Percentiles rank a stretch among this genome's conserved stretches.
Conservation (phyloP, 2,329 filamentous ascomycete genomes). For the Basipetospora sp. region DNA sequence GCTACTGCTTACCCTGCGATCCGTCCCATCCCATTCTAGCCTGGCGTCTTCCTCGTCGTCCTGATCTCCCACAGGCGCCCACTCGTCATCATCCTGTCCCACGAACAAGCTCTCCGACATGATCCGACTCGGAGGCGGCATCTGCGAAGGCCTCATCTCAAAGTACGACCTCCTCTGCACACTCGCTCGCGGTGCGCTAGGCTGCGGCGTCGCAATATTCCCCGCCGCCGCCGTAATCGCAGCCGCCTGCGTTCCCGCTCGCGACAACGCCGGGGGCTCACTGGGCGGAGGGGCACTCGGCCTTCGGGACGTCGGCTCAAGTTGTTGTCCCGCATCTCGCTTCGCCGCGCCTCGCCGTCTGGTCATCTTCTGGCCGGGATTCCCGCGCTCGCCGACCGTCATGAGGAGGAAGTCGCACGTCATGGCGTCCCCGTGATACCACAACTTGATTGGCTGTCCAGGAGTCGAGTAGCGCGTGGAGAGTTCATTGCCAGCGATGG, state of each 20-base stretch:
- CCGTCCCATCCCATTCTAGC: constrained; percentile 60
- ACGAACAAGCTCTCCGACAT: constrained; percentile 55
- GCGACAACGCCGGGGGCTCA: constrained; percentile 18
- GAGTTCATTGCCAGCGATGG: constrained; percentile 50
- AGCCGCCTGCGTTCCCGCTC: no score
- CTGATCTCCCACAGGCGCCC: constrained; percentile 53
- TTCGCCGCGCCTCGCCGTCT: constrained; percentile 13
- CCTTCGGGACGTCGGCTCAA: constrained; percentile 34
- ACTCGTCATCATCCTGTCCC: constrained; percentile 51
- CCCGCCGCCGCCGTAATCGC: constrained; percentile 9
- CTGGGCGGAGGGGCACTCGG: constrained; percentile 23
- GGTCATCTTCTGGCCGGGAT: constrained; percentile 32
- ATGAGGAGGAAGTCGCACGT: constrained; percentile 67
- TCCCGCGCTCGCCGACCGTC: constrained; percentile 56
- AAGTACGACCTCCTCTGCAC: constrained; percentile 15
- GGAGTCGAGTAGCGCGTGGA: constrained; percentile 57
- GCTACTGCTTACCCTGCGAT: constrained; percentile 37
- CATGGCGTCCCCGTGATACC: constrained; percentile 53
- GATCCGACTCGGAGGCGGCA: constrained; percentile 42
- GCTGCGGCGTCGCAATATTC: constrained; percentile 11
- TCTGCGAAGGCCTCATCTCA: constrained; percentile 37
- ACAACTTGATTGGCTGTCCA: constrained; percentile 56
- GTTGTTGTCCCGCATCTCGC: constrained; percentile 19
- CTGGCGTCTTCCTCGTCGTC: constrained; percentile 52
- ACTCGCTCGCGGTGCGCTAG: constrained; percentile 13